Base-by-base conservation (phyloP, 2,329 filamentous ascomycete species). In the Penicillium sp. region DNA sequence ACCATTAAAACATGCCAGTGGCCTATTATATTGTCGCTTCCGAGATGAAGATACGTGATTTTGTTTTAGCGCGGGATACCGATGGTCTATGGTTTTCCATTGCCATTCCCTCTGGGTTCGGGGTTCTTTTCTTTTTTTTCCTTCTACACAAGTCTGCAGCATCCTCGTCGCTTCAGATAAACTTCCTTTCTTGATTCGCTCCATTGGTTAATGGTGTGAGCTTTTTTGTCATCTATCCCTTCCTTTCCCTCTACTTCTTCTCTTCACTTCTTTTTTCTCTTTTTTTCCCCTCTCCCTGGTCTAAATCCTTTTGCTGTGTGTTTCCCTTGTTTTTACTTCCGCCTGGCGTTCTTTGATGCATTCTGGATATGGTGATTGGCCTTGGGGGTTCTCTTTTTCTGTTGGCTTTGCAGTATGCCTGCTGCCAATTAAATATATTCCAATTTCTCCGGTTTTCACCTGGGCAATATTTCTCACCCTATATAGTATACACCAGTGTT, bases 1-100 rank as follows among this genome's bases (percentile, higher is more conserved):
- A 87, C 57, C 81, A 82, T 69, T 82, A 74, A 73, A 61, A 50
- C 55, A 57, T 34, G 59, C 48, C 50, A 45, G 16, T 52, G 52
- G 60, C 56, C 50, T 59, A 31, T 53, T 62, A 55, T 58, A 53
- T 56, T 63, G 67, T 69, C 61, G 57, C 61, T 62, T 63, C 66
- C 61, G 68, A 68, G 61, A 74, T 72, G 71, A 74, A 73, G 68
- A 72, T 68, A 74, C 69, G 70, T 69, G 60, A 62, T 62, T 63
- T 64, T 61, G 57, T 59, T 68, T 64, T 64, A 68, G 70, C 68
- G 68, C 62, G 64, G 65, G 64, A 62, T 57, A 61, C 62, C 61
- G 63, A 61, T 67, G 62, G 63, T 55, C 57, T 66, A 55, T 64
- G 58, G 55, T 60, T 63, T 64, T 59, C 61, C 55, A 57, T 59